Evolutionary conservation across 148 eudicot genomes (phyloP).

Genomic region (Rhododendron ovatum): DNA sequence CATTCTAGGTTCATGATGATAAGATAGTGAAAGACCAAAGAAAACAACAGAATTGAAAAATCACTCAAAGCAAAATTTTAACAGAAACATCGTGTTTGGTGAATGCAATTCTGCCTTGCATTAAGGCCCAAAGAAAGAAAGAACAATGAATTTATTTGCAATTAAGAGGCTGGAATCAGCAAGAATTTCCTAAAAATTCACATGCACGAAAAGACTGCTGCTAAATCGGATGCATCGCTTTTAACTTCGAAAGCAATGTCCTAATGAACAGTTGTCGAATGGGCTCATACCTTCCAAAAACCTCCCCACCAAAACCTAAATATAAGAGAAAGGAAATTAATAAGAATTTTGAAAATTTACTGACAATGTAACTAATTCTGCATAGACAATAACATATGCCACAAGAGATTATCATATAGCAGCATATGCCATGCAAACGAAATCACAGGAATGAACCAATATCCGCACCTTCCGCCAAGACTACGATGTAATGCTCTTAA

Average conservation of each 20-base stretch:
- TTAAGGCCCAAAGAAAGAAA: neutral
- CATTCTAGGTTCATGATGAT: neutral
- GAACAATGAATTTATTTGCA: neutral
- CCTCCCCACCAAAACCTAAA: constrained; percentile 99
- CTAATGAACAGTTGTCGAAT: neutral
- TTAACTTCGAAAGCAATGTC: neutral
- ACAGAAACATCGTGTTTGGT: neutral
- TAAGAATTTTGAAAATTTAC: neutral
- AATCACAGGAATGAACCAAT: neutral
- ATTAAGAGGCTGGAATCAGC: neutral
- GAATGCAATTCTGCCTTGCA: neutral
- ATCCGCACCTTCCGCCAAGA: constrained; percentile 79
- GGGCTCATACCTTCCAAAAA: constrained; percentile 75
- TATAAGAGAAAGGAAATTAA: constrained; percentile 7
- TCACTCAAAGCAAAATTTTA: neutral
- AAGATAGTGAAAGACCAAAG: neutral
- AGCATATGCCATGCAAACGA: neutral
- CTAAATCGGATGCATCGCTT: neutral
- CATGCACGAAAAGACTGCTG: neutral
- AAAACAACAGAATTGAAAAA: neutral
- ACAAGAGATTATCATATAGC: neutral
- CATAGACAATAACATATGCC: neutral
- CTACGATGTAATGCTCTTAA: constrained; percentile 77
- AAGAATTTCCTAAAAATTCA: neutral
- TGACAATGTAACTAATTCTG: constrained; percentile 1